Percentiles rank a stretch among this genome's conserved stretches.
Evolutionary conservation across 176 grass and related monocot species (phyloP).

Genomic region (Panicum miliaceum): DNA sequence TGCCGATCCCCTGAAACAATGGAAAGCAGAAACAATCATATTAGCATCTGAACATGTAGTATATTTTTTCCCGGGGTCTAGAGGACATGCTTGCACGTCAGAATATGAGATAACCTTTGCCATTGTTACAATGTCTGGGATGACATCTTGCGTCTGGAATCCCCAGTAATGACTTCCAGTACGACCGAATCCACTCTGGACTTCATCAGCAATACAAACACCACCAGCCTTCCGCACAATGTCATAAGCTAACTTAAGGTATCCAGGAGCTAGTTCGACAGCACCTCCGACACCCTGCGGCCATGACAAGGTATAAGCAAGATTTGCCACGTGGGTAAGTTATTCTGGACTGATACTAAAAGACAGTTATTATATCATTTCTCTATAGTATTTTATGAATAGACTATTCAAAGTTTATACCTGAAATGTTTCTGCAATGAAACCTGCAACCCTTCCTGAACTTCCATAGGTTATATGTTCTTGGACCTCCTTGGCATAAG

Average conservation of each 20-base stretch:
- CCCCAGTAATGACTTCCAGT: conserved; percentile 97
- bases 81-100: neutral
- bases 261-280: conserved; percentile 92
- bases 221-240: conserved; percentile 83
- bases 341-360: neutral
- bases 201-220: conserved; percentile 98
- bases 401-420: conserved; percentile 45
- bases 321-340: neutral
- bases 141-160: conserved; percentile 88
- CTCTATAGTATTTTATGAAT: neutral
- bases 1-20: conserved; percentile 81
- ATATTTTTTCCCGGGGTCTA: neutral
- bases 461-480: conserved; percentile 88
- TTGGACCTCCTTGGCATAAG: conserved; percentile 86
- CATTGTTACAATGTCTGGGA: conserved; percentile 96
- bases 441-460: conserved; percentile 88
- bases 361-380: neutral
- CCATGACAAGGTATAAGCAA: conserved; percentile 37
- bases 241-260: conserved; percentile 85
- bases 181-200: conserved; percentile 95
- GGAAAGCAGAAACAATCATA: neutral
- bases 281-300: conserved; percentile 82
- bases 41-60: neutral
- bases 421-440: conserved; percentile 99
- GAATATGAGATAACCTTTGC: conserved; percentile 64